Percentiles rank a stretch among this genome's conserved stretches.
These are phyloP conservation scores for Lunularia cruciata DNA, from an alignment of 225 moss, liverwort and hornwort genomes.

Conservation along the genomic window DNA sequence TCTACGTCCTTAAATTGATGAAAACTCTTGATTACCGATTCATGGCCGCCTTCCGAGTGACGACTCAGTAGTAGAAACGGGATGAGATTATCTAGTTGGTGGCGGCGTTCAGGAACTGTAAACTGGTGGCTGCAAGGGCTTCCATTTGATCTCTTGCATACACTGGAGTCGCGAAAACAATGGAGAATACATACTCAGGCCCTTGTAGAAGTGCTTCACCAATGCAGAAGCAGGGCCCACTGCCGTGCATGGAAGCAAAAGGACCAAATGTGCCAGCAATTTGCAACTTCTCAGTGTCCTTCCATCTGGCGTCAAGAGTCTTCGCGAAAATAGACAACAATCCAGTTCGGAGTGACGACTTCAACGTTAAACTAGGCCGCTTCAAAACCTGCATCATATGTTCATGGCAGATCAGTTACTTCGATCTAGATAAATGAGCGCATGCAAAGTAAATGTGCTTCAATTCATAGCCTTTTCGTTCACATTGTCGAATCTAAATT, in stretches of 20 bases:
- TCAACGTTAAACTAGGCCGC: constrained; percentile 68
- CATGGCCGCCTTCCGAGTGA: neutral
- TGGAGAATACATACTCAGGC: constrained; percentile 54
- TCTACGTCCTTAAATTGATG: neutral
- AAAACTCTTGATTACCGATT: neutral
- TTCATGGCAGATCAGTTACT: too few relatives aligned
- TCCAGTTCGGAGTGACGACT: constrained; percentile 68
- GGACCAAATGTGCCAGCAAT: constrained; percentile 68
- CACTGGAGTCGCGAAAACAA: constrained; percentile 66
- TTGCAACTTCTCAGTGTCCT: constrained; percentile 58
- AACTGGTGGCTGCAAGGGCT: constrained; percentile 39
- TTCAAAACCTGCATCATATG: constrained; percentile 57
- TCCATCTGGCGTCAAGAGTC: constrained; percentile 44
- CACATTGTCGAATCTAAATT: too few relatives aligned
- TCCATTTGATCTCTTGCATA: constrained; percentile 68
- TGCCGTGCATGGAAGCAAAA: constrained; percentile 80
- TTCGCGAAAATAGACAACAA: constrained; percentile 70
- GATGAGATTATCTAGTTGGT: neutral
- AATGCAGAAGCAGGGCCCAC: constrained; percentile 74
- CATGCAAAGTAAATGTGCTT: too few relatives aligned
- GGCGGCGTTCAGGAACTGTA: constrained; percentile 48
- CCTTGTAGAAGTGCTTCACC: constrained; percentile 56
- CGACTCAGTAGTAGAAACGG: too few relatives aligned
- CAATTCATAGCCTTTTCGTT: too few relatives aligned
- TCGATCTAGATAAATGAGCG: too few relatives aligned